phyloP scores from a whole-genome alignment of 176 grass and related monocot genomes.

The barley (Hordeum vulgare) region MorexV3_pseudomolecules_assembly NC_058521.1:391849080-391849579 shows the following conservation, averaged over 20 bases:
- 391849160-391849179: background rate
- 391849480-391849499: background rate
- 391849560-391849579: background rate
- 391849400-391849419: background rate
- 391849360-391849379: background rate
- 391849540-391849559: background rate
- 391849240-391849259: background rate
- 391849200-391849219: background rate
- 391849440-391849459: slow-evolving; percentile 1
- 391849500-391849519: slow-evolving; percentile 3
- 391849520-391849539: background rate
- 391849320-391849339: background rate
- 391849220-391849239: background rate
- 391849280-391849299: background rate
- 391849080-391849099: slow-evolving; percentile 5
- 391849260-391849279: background rate
- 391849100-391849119: background rate
- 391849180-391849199: background rate
- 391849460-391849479: slow-evolving; percentile 1
- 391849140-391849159: background rate
- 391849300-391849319: background rate
- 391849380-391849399: background rate
- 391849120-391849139: background rate
- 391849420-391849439: background rate
- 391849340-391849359: background rate